Base-by-base conservation (phyloP, 148 eudicot species). In the Rhododendron griersonianum region DNA sequence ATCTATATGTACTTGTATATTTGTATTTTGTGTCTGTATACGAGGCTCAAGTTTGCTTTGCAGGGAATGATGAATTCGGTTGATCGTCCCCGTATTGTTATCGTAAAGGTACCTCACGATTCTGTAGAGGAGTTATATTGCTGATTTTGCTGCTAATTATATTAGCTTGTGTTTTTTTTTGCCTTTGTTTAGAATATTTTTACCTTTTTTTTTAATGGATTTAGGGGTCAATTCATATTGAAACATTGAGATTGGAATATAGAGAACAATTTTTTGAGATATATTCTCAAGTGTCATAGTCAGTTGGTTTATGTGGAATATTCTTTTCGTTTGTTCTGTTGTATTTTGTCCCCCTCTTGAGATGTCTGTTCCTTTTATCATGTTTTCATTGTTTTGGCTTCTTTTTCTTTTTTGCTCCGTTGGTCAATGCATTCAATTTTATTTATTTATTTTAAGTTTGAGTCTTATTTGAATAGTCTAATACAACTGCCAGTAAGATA, bases 31-130 rank as follows among this genome's bases (percentile, higher is more conserved):
- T 37, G 39, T n/a, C 28, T 35, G 16, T 21, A 16, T 75, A 78
- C 2, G 55, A 51, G 16, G 59, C 28, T 25, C 35, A 37, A 8
- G 65, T 65, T 84, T 15, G 67, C 11, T 7, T 84, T 25, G 81
- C 87, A 92, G 91, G 86, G 90, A 37, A 51, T 86, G 81, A 85
- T 45, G 80, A 91, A 81, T 83, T 51, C 84, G 11, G 23, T 44
- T 82, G 91, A 73, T 87, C 87, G 61, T 78, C 89, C 86, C 50
- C 87, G 63, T 6, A 16, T 7, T 86, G 21, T 84, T 75, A 74
- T 73, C 21, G 21, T 91, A 55, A 89, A 91, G 94, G 94, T 92
- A 88, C 81, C 23, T 61, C 57, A 9, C 33, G 35, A 69, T 11
- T 74, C 30, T 71, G 73, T 57, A 50, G 7, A 39, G 61, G 35